phyloP scores from a whole-genome alignment of 345 rosid species.

The Viola odorata region DNA sequence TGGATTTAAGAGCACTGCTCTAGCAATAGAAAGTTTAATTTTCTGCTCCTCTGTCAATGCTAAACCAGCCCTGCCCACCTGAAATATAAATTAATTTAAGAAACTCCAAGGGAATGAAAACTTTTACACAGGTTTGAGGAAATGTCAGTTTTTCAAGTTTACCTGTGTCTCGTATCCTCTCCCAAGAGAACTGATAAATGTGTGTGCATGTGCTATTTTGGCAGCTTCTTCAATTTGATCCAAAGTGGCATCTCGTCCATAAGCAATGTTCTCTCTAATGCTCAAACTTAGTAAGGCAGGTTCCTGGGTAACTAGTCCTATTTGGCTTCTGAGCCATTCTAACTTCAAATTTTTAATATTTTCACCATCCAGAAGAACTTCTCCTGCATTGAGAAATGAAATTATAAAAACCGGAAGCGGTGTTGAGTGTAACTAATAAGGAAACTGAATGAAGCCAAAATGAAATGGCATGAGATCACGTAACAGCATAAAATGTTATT shows the following conservation, averaged over 20 bases:
- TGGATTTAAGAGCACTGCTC: constrained; percentile 93
- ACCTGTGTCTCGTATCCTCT: constrained; percentile 94
- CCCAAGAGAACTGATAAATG: constrained; percentile 82
- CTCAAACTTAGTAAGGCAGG: constrained; percentile 92
- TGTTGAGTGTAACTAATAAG: constrained; percentile 14
- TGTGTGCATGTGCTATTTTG: constrained; percentile 90
- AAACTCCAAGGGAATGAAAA: neutral
- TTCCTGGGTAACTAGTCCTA: constrained; percentile 97
- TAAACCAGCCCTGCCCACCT: constrained; percentile 94
- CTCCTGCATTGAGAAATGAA: constrained; percentile 56
- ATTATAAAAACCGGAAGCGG: neutral
- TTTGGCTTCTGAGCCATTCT: constrained; percentile 93
- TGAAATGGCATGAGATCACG: neutral
- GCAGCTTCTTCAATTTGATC: constrained; percentile 98
- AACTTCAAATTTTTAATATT: constrained; percentile 81
- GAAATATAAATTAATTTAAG: constrained; percentile 20
- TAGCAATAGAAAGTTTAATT: constrained; percentile 89
- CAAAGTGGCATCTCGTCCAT: constrained; percentile 71
- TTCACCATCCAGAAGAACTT: constrained; percentile 96
- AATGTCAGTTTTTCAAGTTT: constrained; percentile 5
- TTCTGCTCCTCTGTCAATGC: constrained; percentile 88
- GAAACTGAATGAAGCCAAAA: constrained; percentile 7
- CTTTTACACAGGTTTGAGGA: constrained; percentile 5
- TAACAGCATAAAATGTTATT: constrained; percentile 6
- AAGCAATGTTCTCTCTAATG: constrained; percentile 80